These are phyloP conservation scores for Cairneyella variabilis DNA, from an alignment of 495 filamentous ascomycete genomes.

Conservation along the genomic window DNA sequence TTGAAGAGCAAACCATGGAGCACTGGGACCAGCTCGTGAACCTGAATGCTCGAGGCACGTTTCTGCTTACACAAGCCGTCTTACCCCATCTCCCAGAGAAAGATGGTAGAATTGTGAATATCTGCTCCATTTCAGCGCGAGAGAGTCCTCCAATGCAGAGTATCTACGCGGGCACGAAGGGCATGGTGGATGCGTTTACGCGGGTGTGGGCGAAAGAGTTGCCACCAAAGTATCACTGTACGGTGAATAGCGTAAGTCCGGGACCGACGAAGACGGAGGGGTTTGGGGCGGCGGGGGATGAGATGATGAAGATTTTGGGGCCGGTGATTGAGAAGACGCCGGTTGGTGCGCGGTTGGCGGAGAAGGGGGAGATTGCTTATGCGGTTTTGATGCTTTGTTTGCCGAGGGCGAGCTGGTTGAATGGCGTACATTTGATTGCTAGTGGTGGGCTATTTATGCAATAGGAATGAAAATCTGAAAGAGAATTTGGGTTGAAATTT, in stretches of 20 bases:
- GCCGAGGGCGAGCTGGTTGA: constrained; percentile 38
- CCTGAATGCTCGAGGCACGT: constrained; percentile 35
- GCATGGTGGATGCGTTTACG: constrained; percentile 32
- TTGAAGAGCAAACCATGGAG: constrained; percentile 36
- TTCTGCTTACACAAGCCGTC: constrained; percentile 33
- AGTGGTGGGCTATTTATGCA: constrained; percentile 34
- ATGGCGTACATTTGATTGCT: constrained; percentile 34
- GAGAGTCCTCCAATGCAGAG: constrained; percentile 23
- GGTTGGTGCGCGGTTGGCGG: constrained; percentile 32
- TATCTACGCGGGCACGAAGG: constrained; percentile 30
- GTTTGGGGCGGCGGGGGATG: constrained; percentile 30
- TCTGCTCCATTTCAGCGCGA: constrained; percentile 21
- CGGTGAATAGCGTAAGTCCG: constrained; percentile 27
- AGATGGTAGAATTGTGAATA: constrained; percentile 29
- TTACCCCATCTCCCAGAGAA: constrained; percentile 29
- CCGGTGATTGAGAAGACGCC: constrained; percentile 38
- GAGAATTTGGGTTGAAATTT: too few species aligned
- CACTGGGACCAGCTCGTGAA: constrained; percentile 37
- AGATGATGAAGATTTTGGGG: constrained; percentile 33
- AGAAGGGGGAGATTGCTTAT: constrained; percentile 38
- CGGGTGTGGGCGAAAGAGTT: constrained; percentile 33
- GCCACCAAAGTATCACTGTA: constrained; percentile 30
- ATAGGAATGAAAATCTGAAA: too few species aligned
- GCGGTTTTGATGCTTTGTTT: constrained; percentile 35
- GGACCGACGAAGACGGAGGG: constrained; percentile 31